phyloP scores from a whole-genome alignment of 1,284 basidiomycete species.

The Sporisorium sorghi region DNA sequence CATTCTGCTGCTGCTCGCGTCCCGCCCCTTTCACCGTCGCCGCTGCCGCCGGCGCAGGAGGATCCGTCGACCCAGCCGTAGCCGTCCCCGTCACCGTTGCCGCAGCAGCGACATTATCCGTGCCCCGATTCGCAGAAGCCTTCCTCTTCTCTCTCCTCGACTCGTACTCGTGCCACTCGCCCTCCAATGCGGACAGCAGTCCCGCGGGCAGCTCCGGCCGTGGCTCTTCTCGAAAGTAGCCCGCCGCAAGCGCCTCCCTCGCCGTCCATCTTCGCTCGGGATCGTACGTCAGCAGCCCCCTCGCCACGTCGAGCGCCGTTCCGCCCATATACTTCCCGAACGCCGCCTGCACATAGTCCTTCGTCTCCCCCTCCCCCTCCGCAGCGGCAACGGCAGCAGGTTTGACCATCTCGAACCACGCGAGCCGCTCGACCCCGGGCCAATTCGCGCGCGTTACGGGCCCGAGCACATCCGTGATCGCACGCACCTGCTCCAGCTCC shows the following conservation, averaged over 20 bases:
- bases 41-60: background rate
- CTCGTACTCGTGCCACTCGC: conserved; percentile 95
- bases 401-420: conserved; percentile 98
- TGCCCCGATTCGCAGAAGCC: conserved; percentile 16
- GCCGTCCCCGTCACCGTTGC: background rate
- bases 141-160: conserved; percentile 55
- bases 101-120: conserved; percentile 2
- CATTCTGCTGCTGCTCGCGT: conserved; percentile 3
- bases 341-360: conserved; percentile 72
- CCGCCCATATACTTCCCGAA: conserved; percentile 44
- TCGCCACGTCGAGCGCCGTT: conserved; percentile 84
- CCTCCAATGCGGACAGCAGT: conserved; percentile 75
- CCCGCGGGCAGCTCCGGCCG: conserved; percentile 76
- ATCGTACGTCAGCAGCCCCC: conserved; percentile 84
- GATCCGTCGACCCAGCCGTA: background rate
- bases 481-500: conserved; percentile 95
- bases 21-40: background rate
- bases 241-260: conserved; percentile 79
- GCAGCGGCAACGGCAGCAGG: conserved; percentile 73
- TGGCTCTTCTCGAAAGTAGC: conserved; percentile 88
- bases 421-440: conserved; percentile 83
- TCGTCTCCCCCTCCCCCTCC: conserved; percentile 81
- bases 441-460: conserved; percentile 86
- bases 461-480: conserved; percentile 89
- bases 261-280: conserved; percentile 83